phyloP scores from a whole-genome alignment of 2,329 filamentous ascomycete genomes.

The Cladosporium phlei region DNA sequence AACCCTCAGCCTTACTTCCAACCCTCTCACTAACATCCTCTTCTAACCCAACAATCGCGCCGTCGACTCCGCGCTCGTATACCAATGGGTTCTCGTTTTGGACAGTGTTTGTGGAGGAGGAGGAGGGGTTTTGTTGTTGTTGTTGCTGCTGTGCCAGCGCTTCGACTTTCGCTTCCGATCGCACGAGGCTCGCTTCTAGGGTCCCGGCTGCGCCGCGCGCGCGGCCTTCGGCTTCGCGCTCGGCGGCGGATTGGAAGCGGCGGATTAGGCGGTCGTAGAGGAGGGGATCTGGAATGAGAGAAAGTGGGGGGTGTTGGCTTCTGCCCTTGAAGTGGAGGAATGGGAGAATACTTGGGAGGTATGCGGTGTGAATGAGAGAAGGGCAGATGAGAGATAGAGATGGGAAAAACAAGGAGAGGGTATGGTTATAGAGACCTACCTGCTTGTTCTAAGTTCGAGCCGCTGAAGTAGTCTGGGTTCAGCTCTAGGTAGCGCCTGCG shows the following conservation, averaged over 20 bases:
- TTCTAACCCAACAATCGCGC: constrained; percentile 55
- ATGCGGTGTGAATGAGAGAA: constrained; percentile 6
- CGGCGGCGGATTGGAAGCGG: constrained; percentile 66
- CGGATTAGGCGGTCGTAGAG: constrained; percentile 78
- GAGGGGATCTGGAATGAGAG: constrained; percentile 58
- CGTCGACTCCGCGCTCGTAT: constrained; percentile 48
- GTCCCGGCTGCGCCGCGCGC: constrained; percentile 73
- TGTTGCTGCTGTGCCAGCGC: too few species aligned
- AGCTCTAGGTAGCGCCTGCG: constrained; percentile 70
- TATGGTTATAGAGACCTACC: constrained; percentile 43
- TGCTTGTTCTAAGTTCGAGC: constrained; percentile 57
- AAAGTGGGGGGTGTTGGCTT: constrained; percentile 13
- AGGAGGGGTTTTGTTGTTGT: too few species aligned
- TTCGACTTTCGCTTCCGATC: constrained; percentile 70
- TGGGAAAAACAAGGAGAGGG: constrained; percentile 4
- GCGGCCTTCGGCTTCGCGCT: constrained; percentile 69
- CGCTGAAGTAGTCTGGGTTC: constrained; percentile 66
- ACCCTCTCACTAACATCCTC: constrained; percentile 8
- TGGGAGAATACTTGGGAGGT: neutral
- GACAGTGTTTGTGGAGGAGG: too few species aligned
- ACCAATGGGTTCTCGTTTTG: constrained; percentile 47
- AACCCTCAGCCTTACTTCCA: neutral
- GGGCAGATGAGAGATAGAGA: neutral
- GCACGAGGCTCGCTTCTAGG: constrained; percentile 70
- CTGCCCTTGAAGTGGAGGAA: neutral